These are phyloP conservation scores for Evernia prunastri DNA, from an alignment of 495 filamentous ascomycete species.

Conservation along the genomic window DNA sequence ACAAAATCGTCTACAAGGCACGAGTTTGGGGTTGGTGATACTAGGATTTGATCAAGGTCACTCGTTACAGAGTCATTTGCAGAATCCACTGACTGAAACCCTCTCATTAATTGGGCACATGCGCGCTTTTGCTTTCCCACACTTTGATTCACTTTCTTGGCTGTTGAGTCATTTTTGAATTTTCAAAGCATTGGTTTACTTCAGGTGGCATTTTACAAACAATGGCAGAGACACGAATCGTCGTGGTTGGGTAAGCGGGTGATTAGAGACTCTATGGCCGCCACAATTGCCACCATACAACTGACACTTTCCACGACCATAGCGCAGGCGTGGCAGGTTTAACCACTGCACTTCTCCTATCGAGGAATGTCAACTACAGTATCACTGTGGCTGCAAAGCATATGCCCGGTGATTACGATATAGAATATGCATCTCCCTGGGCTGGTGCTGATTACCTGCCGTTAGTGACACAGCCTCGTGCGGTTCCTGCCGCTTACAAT, in stretches of 20 bases:
- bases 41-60: neutral
- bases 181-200: neutral
- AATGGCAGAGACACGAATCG: constrained; percentile 24
- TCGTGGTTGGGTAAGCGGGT: constrained; percentile 27
- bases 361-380: constrained; percentile 57
- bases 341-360: constrained; percentile 81
- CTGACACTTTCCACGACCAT: constrained; percentile 18
- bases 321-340: constrained; percentile 90
- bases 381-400: constrained; percentile 88
- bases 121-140: constrained; percentile 5
- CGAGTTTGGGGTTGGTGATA: neutral
- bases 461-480: constrained; percentile 39
- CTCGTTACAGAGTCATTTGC: neutral
- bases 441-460: constrained; percentile 90
- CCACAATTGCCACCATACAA: neutral
- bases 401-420: constrained; percentile 97
- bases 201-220: neutral
- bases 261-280: neutral
- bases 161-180: constrained; percentile 7
- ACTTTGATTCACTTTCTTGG: constrained; percentile 14
- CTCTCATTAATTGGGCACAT: neutral
- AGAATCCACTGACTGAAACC: neutral
- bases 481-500: neutral
- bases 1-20: neutral
- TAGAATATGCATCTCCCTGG: constrained; percentile 94